These are phyloP conservation scores for Moesziomyces sp. DNA, from an alignment of 1,284 basidiomycete genomes.

Conservation along the genomic window DNA sequence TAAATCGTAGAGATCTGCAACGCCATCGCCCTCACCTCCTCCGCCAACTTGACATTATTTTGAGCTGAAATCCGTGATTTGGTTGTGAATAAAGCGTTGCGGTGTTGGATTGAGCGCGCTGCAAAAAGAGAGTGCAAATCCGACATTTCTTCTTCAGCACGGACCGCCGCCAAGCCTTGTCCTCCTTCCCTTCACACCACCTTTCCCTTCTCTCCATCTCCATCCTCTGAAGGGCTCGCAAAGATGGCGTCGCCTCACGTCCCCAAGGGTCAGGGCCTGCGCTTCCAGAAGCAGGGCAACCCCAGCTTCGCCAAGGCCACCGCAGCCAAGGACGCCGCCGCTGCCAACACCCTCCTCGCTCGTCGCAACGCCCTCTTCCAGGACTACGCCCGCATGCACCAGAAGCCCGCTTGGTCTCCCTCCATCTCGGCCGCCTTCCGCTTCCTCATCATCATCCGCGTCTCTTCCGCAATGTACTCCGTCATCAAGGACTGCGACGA, in stretches of 20 bases:
- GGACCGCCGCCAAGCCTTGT: too few relatives aligned
- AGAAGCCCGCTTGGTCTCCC: conserved; percentile 48
- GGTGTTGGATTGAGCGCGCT: too few relatives aligned
- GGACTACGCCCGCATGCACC: conserved; percentile 32
- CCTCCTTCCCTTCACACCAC: background rate
- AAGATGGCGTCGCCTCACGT: conserved; percentile 27
- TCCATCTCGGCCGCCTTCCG: conserved; percentile 80
- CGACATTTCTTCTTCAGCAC: too few relatives aligned
- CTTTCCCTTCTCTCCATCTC: background rate
- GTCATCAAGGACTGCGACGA: conserved; percentile 97
- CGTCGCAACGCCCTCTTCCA: conserved; percentile 50
- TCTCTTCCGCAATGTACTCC: conserved; percentile 90
- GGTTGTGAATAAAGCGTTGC: too few relatives aligned
- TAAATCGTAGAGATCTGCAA: conserved; percentile 2
- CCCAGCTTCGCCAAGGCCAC: conserved; percentile 29
- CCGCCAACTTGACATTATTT: too few relatives aligned
- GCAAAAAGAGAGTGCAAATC: too few relatives aligned
- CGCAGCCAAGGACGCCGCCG: conserved; percentile 35
- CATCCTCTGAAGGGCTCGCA: background rate
- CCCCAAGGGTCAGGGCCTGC: conserved; percentile 32
- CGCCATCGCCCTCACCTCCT: too few relatives aligned
- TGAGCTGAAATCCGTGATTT: too few relatives aligned
- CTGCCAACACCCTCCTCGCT: conserved; percentile 32
- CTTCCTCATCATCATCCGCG: conserved; percentile 82
- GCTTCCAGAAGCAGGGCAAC: conserved; percentile 38